Base-by-base conservation (phyloP, 768 basidiomycete species). In the Trametes cinnabarina region DNA sequence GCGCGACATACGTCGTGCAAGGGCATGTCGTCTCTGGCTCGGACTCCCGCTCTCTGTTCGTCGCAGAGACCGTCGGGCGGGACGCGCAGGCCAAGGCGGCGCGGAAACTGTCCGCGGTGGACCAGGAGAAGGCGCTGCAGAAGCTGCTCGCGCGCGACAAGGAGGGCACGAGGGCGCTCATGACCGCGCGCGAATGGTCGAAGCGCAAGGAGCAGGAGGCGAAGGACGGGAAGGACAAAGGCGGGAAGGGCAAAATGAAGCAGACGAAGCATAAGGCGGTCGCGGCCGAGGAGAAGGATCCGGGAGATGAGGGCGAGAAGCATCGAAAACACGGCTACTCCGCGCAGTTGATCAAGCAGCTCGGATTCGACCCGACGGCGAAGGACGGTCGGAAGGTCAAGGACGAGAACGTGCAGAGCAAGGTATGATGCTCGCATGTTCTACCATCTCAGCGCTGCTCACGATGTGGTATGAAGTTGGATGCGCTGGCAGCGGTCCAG, bases 341-440 rank as follows among this genome's bases (percentile, higher is more conserved):
- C 37, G 84, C 86, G 0, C 75, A 76, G 48, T 70, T 88, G 22
- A 83, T 94, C 66, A 86, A 86, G 66, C 76, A 80, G 4, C 75
- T 94, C 3, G 92, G 92, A 2, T 94, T 93, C 58, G 89, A 94
- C 71, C 92, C 92, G 23, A 82, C 84, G 2, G 66, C 76, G 8
- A 86, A 84, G 65, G 70, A 74, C 41, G 83, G 83, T 1, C 78
- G 76, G 39, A 72, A 54, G 73, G 39, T 76, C 75, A 56, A 63
- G 62, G 52, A 66, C 48, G 22, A 70, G 9, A 74, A 72, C 11
- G 69, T 79, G 20, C 78, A 82, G 68, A 78, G 79, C 57, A 88
- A 91, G 81, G 90, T 88, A 26, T 4, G 40, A 25, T 74, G n/a
- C n/a, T n/a, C n/a, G n/a, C n/a, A n/a, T 53, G 22, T 17, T 39